phyloP scores from a whole-genome alignment of 805 yeast genomes.

The Saccharomycopsis fodiens region DNA sequence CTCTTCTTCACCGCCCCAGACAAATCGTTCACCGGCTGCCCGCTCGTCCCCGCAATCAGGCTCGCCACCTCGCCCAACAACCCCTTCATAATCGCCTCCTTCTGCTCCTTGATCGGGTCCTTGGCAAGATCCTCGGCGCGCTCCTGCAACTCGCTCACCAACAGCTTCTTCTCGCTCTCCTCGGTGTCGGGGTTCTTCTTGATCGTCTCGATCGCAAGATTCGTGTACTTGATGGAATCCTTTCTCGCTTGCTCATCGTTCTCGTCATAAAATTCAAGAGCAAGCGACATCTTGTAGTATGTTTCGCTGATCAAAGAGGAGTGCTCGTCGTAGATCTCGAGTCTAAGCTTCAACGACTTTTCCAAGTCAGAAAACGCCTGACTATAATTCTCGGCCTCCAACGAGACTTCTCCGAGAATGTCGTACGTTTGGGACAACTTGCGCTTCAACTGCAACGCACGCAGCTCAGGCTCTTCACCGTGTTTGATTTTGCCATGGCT shows the following conservation, averaged over 20 bases:
- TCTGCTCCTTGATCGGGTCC: slow-evolving; percentile 33
- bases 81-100: slow-evolving; percentile 47
- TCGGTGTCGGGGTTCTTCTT: slow-evolving; percentile 29
- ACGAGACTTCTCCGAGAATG: slow-evolving; percentile 79
- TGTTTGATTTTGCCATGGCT: slow-evolving; percentile 24
- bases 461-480: slow-evolving; percentile 25
- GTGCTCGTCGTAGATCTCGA: slow-evolving; percentile 39
- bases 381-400: slow-evolving; percentile 80
- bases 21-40: slow-evolving; percentile 44
- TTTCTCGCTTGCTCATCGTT: slow-evolving; percentile 35
- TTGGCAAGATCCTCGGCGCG: slow-evolving; percentile 47
- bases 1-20: slow-evolving; percentile 53
- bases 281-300: slow-evolving; percentile 72
- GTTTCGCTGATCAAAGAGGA: slow-evolving; percentile 62
- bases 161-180: slow-evolving; percentile 31
- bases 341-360: slow-evolving; percentile 47
- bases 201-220: slow-evolving; percentile 44
- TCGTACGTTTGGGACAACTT: slow-evolving; percentile 71
- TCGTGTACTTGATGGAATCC: slow-evolving; percentile 48
- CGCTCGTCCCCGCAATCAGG: neutral
- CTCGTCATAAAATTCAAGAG: slow-evolving; percentile 60
- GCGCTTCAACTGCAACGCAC: slow-evolving; percentile 32
- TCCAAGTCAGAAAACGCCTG: slow-evolving; percentile 70
- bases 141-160: slow-evolving; percentile 48
- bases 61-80: slow-evolving; percentile 39